Evolutionary conservation across 2,329 filamentous ascomycete species (phyloP).

Genomic region (Paradendryphiella salina): DNA sequence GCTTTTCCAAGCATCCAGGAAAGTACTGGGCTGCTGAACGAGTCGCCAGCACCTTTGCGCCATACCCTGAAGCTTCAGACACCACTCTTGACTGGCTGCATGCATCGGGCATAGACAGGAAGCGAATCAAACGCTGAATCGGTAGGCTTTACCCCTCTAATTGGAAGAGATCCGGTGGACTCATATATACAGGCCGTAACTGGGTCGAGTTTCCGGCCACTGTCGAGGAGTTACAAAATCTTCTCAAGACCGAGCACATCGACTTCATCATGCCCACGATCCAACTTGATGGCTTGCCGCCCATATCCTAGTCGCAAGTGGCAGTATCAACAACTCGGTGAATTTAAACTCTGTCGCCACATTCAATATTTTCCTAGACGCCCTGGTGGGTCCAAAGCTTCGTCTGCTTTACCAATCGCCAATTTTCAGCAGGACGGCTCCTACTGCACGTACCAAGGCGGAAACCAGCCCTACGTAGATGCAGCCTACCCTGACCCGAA

Average conservation of each 20-base stretch:
- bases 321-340: conserved; percentile 7
- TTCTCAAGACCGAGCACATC: conserved; percentile 21
- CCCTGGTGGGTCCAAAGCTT: conserved; percentile 8
- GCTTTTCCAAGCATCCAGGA: conserved; percentile 7
- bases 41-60: conserved; percentile 23
- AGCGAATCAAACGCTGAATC: conserved; percentile 17
- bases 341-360: conserved; percentile 18
- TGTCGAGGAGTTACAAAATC: conserved; percentile 15
- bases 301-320: conserved; percentile 9
- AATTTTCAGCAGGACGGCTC: conserved; percentile 17
- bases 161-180: background rate
- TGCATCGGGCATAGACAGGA: conserved; percentile 15
- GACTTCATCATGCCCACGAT: conserved; percentile 25
- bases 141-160: conserved; percentile 1
- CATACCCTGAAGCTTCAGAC: conserved; percentile 15
- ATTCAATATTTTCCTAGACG: conserved; percentile 27
- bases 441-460: conserved; percentile 26
- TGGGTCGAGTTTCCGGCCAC: conserved; percentile 19
- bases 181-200: conserved; percentile 10
- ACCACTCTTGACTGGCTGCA: conserved; percentile 22
- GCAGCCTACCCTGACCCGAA: conserved; percentile 21
- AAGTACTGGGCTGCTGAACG: conserved; percentile 22
- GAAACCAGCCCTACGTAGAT: conserved; percentile 22
- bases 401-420: background rate
- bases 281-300: conserved; percentile 20